Conservation (phyloP, 1,284 basidiomycete species). For the Rhodotorula sp. region DNA sequence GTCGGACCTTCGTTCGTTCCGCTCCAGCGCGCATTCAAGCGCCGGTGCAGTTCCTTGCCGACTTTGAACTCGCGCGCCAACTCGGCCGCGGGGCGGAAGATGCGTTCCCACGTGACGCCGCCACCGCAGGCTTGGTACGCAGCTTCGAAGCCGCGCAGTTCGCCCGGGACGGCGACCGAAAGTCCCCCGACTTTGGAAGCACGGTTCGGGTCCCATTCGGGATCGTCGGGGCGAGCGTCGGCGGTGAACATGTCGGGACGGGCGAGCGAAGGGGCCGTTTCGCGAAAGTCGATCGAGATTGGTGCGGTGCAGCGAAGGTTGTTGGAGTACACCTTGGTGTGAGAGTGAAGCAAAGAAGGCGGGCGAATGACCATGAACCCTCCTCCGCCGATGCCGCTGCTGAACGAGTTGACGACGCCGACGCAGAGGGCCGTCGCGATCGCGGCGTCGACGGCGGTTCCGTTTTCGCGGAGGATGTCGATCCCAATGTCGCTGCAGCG, state of each 20-base stretch:
- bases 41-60: constrained; percentile 66
- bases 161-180: constrained; percentile 78
- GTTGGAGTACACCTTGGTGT: constrained; percentile 44
- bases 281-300: constrained; percentile 77
- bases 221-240: constrained; percentile 51
- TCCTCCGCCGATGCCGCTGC: constrained; percentile 62
- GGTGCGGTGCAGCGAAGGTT: constrained; percentile 58
- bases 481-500: constrained; percentile 81
- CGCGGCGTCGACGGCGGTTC: constrained; percentile 86
- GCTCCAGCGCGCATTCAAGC: constrained; percentile 59
- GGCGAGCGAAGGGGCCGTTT: constrained; percentile 71
- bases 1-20: constrained; percentile 7
- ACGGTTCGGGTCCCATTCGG: constrained; percentile 49
- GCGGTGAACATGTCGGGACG: constrained; percentile 70
- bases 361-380: constrained; percentile 83
- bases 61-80: constrained; percentile 71
- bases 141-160: constrained; percentile 75
- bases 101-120: constrained; percentile 71
- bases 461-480: constrained; percentile 61
- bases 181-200: constrained; percentile 71
- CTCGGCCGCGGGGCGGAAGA: constrained; percentile 71
- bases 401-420: constrained; percentile 86
- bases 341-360: constrained; percentile 45
- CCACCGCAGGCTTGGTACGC: constrained; percentile 68
- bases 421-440: constrained; percentile 76